Evolutionary conservation across 306 rosid species (phyloP).

Genomic region (Vigna unguiculata): DNA sequence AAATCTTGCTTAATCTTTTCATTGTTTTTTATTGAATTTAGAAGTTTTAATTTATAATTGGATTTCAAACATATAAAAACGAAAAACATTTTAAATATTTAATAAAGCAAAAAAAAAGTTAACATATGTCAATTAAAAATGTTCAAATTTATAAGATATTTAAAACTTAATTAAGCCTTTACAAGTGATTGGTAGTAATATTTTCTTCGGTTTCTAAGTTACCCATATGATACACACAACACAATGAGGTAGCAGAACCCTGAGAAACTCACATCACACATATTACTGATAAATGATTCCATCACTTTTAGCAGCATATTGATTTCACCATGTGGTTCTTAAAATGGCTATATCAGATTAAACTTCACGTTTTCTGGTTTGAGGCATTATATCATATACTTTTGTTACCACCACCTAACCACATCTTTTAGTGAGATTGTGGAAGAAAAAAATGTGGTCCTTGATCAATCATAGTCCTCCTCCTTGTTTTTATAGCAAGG

Average conservation of each 20-base stretch:
- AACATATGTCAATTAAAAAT: too few relatives aligned
- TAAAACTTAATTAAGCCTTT: too few relatives aligned
- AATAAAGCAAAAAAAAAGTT: too few relatives aligned
- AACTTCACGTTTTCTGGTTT: conserved; percentile 5
- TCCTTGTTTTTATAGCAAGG: conserved; percentile 22
- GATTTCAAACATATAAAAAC: too few relatives aligned
- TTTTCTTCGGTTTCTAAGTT: too few relatives aligned
- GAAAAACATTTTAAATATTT: too few relatives aligned
- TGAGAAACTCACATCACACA: neutral
- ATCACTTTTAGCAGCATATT: neutral
- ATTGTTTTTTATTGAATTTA: too few relatives aligned
- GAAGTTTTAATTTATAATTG: too few relatives aligned
- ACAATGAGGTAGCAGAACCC: neutral
- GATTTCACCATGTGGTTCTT: conserved; percentile 32
- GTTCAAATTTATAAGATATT: too few relatives aligned
- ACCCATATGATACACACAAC: neutral
- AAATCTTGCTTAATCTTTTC: too few relatives aligned
- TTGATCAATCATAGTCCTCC: conserved; percentile 24
- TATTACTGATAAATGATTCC: neutral
- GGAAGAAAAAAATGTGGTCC: conserved; percentile 52
- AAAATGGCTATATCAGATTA: neutral
- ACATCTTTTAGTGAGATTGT: conserved; percentile 32
- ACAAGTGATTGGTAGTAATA: too few relatives aligned
- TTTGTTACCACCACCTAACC: conserved; percentile 28
- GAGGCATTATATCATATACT: conserved; percentile 46